Evolutionary conservation across 306 rosid genomes (phyloP).

Genomic region (Citrullus amarus): DNA sequence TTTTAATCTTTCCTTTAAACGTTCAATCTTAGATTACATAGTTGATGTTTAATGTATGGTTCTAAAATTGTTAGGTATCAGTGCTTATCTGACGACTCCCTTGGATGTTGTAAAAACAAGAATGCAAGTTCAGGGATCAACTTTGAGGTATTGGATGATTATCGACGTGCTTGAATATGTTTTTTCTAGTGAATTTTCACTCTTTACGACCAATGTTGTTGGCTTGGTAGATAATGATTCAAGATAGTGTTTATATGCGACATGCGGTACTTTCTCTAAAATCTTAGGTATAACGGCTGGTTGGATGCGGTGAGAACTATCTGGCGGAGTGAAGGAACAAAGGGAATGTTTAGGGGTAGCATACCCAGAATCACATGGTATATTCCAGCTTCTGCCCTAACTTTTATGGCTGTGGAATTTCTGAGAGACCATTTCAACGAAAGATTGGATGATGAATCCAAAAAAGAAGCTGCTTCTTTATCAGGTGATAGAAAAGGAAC

Average conservation of each 20-base stretch:
- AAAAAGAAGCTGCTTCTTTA: constrained; percentile 32
- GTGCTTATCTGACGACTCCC: constrained; percentile 87
- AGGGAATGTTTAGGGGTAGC: constrained; percentile 75
- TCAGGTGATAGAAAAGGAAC: constrained; percentile 33
- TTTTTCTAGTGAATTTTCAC: background rate
- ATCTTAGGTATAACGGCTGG: constrained; percentile 65
- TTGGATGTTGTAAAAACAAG: constrained; percentile 80
- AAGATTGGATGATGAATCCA: constrained; percentile 13
- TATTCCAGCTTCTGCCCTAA: constrained; percentile 85
- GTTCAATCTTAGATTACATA: background rate
- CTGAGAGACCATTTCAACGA: constrained; percentile 58
- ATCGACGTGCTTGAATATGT: background rate
- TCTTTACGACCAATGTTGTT: background rate
- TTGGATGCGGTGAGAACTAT: constrained; percentile 42
- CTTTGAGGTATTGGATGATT: constrained; percentile 36
- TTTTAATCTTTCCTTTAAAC: background rate
- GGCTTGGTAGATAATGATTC: background rate
- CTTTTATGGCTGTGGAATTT: constrained; percentile 86
- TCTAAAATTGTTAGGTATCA: constrained; percentile 40
- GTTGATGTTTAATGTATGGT: background rate
- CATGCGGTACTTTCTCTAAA: background rate
- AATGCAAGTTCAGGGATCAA: constrained; percentile 77
- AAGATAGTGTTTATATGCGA: background rate
- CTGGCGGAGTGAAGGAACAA: constrained; percentile 58
- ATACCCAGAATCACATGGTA: constrained; percentile 84